phyloP scores from a whole-genome alignment of 1,139 yeast species.

The Saccharomyces hybrid region DNA sequence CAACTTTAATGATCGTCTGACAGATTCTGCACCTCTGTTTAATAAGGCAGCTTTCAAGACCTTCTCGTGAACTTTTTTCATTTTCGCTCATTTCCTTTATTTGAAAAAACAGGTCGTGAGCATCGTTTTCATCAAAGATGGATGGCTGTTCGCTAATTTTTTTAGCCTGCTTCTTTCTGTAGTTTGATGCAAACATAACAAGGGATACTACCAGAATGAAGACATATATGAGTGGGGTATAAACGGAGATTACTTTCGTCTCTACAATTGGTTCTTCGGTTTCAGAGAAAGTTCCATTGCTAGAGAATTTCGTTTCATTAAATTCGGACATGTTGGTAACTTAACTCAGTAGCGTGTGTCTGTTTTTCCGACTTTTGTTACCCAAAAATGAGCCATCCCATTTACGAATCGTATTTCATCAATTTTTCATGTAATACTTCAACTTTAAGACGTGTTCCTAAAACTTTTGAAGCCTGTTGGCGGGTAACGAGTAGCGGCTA shows the following conservation, averaged over 20 bases:
- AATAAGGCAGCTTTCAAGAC: conserved; percentile 80
- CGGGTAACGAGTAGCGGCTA: not conserved
- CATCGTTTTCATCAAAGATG: conserved; percentile 60
- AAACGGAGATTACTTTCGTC: conserved; percentile 54
- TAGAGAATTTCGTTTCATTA: not conserved
- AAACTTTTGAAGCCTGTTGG: not conserved
- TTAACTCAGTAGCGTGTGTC: not conserved
- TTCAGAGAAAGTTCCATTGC: conserved; percentile 13
- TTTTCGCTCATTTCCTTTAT: conserved; percentile 43
- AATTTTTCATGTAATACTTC: conserved; percentile 8
- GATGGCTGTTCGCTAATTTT: conserved; percentile 56
- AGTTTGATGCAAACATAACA: conserved; percentile 61
- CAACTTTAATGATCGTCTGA: conserved; percentile 82
- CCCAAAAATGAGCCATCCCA: not conserved
- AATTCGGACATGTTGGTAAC: not conserved
- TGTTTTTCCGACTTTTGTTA: not conserved
- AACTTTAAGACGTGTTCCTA: conserved; percentile 6
- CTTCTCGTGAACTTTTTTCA: conserved; percentile 66
- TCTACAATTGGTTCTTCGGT: conserved; percentile 21
- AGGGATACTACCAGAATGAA: conserved; percentile 65
- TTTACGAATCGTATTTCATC: conserved; percentile 6
- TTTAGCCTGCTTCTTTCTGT: conserved; percentile 52
- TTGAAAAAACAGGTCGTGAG: conserved; percentile 56
- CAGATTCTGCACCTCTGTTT: conserved; percentile 86
- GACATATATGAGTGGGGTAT: conserved; percentile 77